Base-by-base conservation (phyloP, 805 yeast genomes). In the Candida ovalis region DNA sequence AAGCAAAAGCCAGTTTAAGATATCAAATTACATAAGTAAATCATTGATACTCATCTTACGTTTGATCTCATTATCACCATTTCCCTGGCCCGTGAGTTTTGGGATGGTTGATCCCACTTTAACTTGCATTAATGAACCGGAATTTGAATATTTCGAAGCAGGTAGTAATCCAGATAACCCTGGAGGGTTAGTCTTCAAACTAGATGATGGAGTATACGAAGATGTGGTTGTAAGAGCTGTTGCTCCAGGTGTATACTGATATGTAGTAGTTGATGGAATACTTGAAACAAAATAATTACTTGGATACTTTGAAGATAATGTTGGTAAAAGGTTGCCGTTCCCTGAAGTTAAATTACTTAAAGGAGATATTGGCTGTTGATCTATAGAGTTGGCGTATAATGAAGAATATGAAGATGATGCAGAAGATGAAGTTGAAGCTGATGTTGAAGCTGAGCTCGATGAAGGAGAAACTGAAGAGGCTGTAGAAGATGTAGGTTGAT, bases 41-140 rank as follows among this genome's bases (percentile, higher is more conserved):
- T 56, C 61, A 43, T 54, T 47, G 47, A 58, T 58, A 37, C 61
- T 58, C 61, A 58, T 58, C 44, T 51, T 56, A 18, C 57, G 54
- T 42, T 54, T 56, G 45, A 56, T 55, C 24, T 55, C 53, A 19
- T 15, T 27, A 22, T n/a, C 27, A 5, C 35, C 30, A 15, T 24
- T 23, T 4, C 28, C 28, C 15, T 18, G 17, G 9, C 17, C 23
- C 15, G 43, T 13, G 28, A 28, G 10, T 18, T 13, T 23, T 21
- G 28, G 28, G 24, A 17, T 15, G 19, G 32, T 24, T 15, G 42
- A 13, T 12, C 35, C 35, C 9, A 12, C 35, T 30, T 30, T 30
- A 30, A 30, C n/a, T 15, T 8, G 17, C n/a, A 30, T 15, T 17
- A 15, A 12, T 12, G 35, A 12, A 4, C 35, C 35, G 35, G 35